Percentiles rank a stretch among this genome's conserved stretches.
Evolutionary conservation across 2,329 filamentous ascomycete genomes (phyloP).

Genomic region (Pseudogymnoascus sp.): DNA sequence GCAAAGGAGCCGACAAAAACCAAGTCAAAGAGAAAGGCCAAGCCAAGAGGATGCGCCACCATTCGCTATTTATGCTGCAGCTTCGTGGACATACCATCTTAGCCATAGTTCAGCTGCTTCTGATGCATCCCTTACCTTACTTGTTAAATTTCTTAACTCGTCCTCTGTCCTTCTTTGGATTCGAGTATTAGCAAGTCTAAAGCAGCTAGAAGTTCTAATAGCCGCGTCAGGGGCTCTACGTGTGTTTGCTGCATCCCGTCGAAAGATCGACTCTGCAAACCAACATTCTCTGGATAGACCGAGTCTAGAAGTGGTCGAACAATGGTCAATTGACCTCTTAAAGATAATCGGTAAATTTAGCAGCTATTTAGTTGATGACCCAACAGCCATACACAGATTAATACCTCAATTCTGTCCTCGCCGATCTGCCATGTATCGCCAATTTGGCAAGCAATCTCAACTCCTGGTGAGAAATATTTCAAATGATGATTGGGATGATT

Average conservation of each 20-base stretch:
- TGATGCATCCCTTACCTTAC: conserved; percentile 12
- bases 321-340: conserved; percentile 31
- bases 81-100: conserved; percentile 25
- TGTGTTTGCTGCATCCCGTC: conserved; percentile 15
- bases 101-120: not conserved
- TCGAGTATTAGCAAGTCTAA: conserved; percentile 21
- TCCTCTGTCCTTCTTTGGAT: conserved; percentile 30
- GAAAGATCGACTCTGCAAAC: conserved; percentile 10
- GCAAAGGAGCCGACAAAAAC: not conserved
- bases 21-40: not conserved
- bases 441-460: conserved; percentile 24
- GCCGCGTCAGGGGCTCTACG: conserved; percentile 23
- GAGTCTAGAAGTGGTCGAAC: conserved; percentile 23
- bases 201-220: conserved; percentile 24
- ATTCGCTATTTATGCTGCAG: conserved; percentile 21
- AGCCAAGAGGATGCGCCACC: conserved; percentile 11
- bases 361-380: conserved; percentile 20
- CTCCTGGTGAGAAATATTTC: not conserved
- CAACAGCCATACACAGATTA: conserved; percentile 31
- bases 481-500: not conserved
- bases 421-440: conserved; percentile 29
- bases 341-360: conserved; percentile 34
- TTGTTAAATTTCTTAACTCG: conserved; percentile 23
- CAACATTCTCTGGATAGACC: conserved; percentile 14
- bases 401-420: conserved; percentile 35